phyloP scores from a whole-genome alignment of 1,139 yeast species.

The Blastobotrys persicus region DNA sequence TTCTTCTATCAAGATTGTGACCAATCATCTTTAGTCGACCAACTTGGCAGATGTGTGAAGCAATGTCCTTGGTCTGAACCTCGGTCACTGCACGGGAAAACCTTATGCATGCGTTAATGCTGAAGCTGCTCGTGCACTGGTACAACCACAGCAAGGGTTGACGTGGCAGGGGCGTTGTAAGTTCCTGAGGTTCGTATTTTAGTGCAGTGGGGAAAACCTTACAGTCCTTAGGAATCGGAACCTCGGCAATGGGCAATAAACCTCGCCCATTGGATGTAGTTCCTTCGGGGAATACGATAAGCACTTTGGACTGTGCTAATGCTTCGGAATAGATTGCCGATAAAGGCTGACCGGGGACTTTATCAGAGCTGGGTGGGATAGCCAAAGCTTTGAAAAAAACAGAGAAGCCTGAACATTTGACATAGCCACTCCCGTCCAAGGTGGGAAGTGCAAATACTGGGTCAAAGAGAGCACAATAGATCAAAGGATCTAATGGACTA shows the following conservation, averaged over 20 bases:
- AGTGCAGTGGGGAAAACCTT: slow-evolving; percentile 33
- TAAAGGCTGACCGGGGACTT: slow-evolving; percentile 15
- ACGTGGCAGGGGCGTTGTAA: slow-evolving; percentile 31
- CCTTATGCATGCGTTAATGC: slow-evolving; percentile 26
- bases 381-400: slow-evolving; percentile 5
- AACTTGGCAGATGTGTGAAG: slow-evolving; percentile 31
- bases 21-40: slow-evolving; percentile 39
- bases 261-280: slow-evolving; percentile 44
- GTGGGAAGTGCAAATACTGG: slow-evolving; percentile 34
- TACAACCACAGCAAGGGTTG: slow-evolving; percentile 15
- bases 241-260: slow-evolving; percentile 31
- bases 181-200: slow-evolving; percentile 34
- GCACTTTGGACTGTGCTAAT: slow-evolving; percentile 24
- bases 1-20: slow-evolving; percentile 29
- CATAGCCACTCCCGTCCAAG: slow-evolving; percentile 12
- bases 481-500: slow-evolving; percentile 41
- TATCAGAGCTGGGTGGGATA: slow-evolving; percentile 8
- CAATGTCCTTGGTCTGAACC: slow-evolving; percentile 20
- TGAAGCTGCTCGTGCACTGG: slow-evolving; percentile 22
- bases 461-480: slow-evolving; percentile 31
- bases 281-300: slow-evolving; percentile 41
- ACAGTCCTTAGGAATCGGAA: slow-evolving; percentile 17
- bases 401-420: slow-evolving; percentile 13
- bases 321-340: slow-evolving; percentile 28
- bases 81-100: slow-evolving; percentile 17